Percentiles rank a stretch among this genome's conserved stretches.
Evolutionary conservation across 176 grass and related monocot species (phyloP).

Genomic region (sorghum (Sorghum bicolor)): DNA sequence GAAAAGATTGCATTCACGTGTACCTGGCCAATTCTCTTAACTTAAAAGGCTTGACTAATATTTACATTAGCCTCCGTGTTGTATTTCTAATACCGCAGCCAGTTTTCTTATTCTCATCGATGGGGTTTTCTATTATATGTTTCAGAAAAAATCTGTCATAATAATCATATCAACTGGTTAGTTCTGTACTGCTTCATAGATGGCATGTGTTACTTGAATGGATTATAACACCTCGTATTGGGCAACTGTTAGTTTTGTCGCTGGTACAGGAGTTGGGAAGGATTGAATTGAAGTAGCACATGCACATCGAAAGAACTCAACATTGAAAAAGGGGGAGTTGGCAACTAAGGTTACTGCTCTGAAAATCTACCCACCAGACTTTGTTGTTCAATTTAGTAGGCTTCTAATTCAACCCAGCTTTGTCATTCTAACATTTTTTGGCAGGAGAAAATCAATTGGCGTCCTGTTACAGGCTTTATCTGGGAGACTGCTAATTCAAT

Average conservation of each 20-base stretch:
- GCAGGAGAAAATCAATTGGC: too few relatives aligned
- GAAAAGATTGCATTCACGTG: slow-evolving; percentile 77
- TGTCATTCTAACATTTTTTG: too few relatives aligned
- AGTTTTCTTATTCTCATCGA: slow-evolving; percentile 2
- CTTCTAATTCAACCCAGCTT: too few relatives aligned
- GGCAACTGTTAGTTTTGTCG: not conserved
- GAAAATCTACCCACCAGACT: too few relatives aligned
- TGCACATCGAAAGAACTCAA: too few relatives aligned
- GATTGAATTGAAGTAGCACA: too few relatives aligned
- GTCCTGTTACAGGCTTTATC: too few relatives aligned
- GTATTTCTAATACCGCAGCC: not conserved
- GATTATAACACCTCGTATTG: not conserved
- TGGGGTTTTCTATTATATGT: slow-evolving; percentile 1
- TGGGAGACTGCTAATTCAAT: not conserved
- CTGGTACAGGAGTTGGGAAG: not conserved
- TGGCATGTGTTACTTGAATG: not conserved
- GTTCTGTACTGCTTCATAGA: slow-evolving; percentile 13
- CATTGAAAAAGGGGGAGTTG: too few relatives aligned
- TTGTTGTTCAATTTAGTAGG: too few relatives aligned
- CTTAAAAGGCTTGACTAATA: slow-evolving; percentile 14
- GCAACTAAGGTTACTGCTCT: too few relatives aligned
- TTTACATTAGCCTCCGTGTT: slow-evolving; percentile 11
- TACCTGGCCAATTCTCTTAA: slow-evolving; percentile 59
- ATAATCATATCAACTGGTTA: slow-evolving; percentile 8
- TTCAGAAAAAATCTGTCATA: slow-evolving; percentile 1